These are phyloP conservation scores for Globisporangium barbulae DNA, from an alignment of 352 stramenopile genomes.

Conservation along the genomic window DNA sequence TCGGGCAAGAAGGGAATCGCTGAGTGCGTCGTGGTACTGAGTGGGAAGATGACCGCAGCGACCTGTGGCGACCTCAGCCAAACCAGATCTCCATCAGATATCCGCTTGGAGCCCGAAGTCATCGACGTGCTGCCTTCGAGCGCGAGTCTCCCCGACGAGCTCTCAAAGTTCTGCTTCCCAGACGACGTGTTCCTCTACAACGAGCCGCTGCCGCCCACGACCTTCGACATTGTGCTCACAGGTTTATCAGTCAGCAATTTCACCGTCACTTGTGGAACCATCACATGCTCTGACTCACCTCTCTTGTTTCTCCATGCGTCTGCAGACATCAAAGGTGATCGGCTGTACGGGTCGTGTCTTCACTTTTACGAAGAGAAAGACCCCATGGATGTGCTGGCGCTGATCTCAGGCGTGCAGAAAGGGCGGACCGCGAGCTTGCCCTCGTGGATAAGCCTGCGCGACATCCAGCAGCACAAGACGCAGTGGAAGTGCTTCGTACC, in stretches of 20 bases:
- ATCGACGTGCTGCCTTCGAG: constrained; percentile 45
- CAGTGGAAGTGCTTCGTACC: constrained; percentile 56
- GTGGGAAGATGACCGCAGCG: constrained; percentile 38
- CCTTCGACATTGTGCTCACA: constrained; percentile 73
- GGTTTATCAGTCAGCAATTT: constrained; percentile 19
- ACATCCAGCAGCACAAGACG: constrained; percentile 59
- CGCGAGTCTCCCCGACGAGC: constrained; percentile 49
- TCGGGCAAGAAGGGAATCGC: constrained; percentile 28
- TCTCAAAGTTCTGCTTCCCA: constrained; percentile 76
- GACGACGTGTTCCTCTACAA: constrained; percentile 48
- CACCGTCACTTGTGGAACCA: not conserved
- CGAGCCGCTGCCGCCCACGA: constrained; percentile 32
- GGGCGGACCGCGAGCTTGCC: constrained; percentile 43
- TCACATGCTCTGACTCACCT: not conserved
- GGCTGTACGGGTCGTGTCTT: constrained; percentile 54
- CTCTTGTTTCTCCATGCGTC: not conserved
- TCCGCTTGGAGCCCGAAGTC: constrained; percentile 49
- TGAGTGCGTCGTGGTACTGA: constrained; percentile 58
- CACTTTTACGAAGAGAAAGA: constrained; percentile 66
- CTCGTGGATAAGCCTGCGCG: constrained; percentile 64
- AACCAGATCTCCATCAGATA: constrained; percentile 37
- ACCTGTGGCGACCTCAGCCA: constrained; percentile 27
- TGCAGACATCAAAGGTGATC: constrained; percentile 49
- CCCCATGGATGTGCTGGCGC: constrained; percentile 52
- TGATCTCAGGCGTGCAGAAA: constrained; percentile 49